These are phyloP conservation scores for Annulohypoxylon maeteangense DNA, from an alignment of 495 filamentous ascomycete genomes.

Conservation along the genomic window DNA sequence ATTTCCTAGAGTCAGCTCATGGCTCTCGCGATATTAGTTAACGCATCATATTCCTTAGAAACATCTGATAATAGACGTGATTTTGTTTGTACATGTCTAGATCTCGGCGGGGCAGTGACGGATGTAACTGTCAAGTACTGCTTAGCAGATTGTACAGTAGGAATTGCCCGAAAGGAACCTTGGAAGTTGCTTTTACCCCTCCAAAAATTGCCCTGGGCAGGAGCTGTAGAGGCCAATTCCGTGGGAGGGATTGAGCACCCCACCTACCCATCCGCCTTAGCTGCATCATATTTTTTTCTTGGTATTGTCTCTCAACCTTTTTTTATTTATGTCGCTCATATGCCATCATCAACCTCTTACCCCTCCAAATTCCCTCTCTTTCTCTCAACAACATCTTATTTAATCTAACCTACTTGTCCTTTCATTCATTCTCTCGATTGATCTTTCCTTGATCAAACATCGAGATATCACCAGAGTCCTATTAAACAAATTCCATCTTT, in stretches of 20 bases:
- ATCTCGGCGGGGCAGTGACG: constrained; percentile 12
- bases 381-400: constrained; percentile 42
- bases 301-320: constrained; percentile 42
- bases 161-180: constrained; percentile 32
- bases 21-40: constrained; percentile 20
- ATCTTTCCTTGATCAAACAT: constrained; percentile 33
- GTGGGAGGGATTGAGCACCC: constrained; percentile 34
- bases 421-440: constrained; percentile 26
- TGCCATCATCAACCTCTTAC: constrained; percentile 44
- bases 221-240: constrained; percentile 31
- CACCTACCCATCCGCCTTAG: constrained; percentile 28
- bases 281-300: constrained; percentile 40
- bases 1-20: constrained; percentile 37
- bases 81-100: constrained; percentile 12
- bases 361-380: constrained; percentile 41
- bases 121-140: constrained; percentile 40
- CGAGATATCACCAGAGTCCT: constrained; percentile 3
- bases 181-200: constrained; percentile 31
- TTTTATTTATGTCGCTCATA: constrained; percentile 50
- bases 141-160: constrained; percentile 37
- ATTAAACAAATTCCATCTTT: neutral
- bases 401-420: constrained; percentile 31
- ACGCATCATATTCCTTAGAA: constrained; percentile 20
- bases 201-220: constrained; percentile 14
- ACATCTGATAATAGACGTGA: constrained; percentile 38